phyloP scores from a whole-genome alignment of 352 stramenopile genomes.

The Paralagenidium karlingii region DNA sequence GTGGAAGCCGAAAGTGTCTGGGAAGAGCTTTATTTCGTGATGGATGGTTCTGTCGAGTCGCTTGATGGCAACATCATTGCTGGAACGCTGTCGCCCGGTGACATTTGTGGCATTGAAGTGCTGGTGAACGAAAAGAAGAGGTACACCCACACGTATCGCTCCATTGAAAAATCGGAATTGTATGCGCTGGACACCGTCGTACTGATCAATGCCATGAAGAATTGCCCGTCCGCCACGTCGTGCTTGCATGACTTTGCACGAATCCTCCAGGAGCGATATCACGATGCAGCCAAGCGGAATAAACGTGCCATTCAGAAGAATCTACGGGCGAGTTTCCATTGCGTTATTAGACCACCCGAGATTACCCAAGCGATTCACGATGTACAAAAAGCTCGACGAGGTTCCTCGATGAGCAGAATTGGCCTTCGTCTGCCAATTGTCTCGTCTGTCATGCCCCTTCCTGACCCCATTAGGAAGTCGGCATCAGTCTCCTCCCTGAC shows the following conservation, averaged over 20 bases:
- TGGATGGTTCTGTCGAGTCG: slow-evolving; percentile 34
- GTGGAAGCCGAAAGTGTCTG: slow-evolving; percentile 69
- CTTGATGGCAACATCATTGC: slow-evolving; percentile 46
- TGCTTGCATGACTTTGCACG: slow-evolving; percentile 50
- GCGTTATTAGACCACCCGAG: too few species aligned
- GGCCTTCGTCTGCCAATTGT: too few species aligned
- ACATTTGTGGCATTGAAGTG: slow-evolving; percentile 73
- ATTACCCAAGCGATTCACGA: too few species aligned
- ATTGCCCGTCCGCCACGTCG: slow-evolving; percentile 46
- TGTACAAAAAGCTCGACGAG: too few species aligned
- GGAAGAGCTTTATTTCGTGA: slow-evolving; percentile 73
- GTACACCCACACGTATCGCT: slow-evolving; percentile 57
- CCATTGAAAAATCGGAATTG: slow-evolving; percentile 46
- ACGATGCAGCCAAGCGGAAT: slow-evolving; percentile 32
- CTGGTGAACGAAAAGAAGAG: slow-evolving; percentile 30
- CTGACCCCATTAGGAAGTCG: too few species aligned
- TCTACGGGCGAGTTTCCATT: too few species aligned
- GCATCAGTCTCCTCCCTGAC: too few species aligned
- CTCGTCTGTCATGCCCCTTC: too few species aligned
- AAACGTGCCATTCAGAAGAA: slow-evolving; percentile 23
- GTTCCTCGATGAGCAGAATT: too few species aligned
- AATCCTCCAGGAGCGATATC: slow-evolving; percentile 44
- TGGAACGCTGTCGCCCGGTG: slow-evolving; percentile 33
- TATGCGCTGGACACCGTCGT: slow-evolving; percentile 55
- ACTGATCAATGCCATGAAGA: slow-evolving; percentile 34